A percentile compares a stretch with the other conserved stretches of the same genome.
phyloP scores from a whole-genome alignment of 768 basidiomycete species.

The Kondoa malvinella region DNA sequence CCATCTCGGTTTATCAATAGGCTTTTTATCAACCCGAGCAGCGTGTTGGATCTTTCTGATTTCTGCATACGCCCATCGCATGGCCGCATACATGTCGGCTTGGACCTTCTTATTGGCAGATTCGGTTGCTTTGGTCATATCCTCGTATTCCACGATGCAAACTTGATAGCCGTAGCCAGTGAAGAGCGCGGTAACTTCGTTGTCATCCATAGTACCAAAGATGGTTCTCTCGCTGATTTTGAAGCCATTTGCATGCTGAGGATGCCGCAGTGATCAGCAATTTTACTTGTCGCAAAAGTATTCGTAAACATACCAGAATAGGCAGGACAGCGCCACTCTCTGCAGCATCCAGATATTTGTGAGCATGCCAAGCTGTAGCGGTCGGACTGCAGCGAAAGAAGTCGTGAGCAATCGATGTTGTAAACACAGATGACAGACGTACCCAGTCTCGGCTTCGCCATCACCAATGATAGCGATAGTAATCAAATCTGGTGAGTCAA shows the following conservation, averaged over 20 bases:
- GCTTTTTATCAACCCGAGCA: slow-evolving; percentile 53
- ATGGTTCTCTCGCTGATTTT: slow-evolving; percentile 83
- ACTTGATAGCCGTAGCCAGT: slow-evolving; percentile 62
- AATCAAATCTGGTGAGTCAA: slow-evolving; percentile 78
- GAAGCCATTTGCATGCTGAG: slow-evolving; percentile 50
- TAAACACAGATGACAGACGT: not conserved
- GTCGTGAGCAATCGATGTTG: not conserved
- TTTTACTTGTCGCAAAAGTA: slow-evolving; percentile 3
- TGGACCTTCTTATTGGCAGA: slow-evolving; percentile 38
- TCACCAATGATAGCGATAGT: slow-evolving; percentile 44
- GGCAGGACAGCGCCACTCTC: slow-evolving; percentile 85
- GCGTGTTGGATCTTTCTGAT: slow-evolving; percentile 53
- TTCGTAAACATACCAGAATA: slow-evolving; percentile 48
- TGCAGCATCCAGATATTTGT: slow-evolving; percentile 76
- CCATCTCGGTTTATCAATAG: slow-evolving; percentile 78
- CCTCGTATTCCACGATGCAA: slow-evolving; percentile 50
- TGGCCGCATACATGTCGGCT: slow-evolving; percentile 57
- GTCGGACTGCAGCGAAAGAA: slow-evolving; percentile 31
- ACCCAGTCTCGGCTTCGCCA: slow-evolving; percentile 25
- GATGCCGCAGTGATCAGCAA: not conserved
- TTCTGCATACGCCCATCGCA: slow-evolving; percentile 45
- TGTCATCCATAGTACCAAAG: slow-evolving; percentile 76
- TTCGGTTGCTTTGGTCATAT: slow-evolving; percentile 22
- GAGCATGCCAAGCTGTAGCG: slow-evolving; percentile 37
- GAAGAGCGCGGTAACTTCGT: slow-evolving; percentile 59